phyloP scores from a whole-genome alignment of 2,329 filamentous ascomycete genomes.

The Huntiella abstrusa region DNA sequence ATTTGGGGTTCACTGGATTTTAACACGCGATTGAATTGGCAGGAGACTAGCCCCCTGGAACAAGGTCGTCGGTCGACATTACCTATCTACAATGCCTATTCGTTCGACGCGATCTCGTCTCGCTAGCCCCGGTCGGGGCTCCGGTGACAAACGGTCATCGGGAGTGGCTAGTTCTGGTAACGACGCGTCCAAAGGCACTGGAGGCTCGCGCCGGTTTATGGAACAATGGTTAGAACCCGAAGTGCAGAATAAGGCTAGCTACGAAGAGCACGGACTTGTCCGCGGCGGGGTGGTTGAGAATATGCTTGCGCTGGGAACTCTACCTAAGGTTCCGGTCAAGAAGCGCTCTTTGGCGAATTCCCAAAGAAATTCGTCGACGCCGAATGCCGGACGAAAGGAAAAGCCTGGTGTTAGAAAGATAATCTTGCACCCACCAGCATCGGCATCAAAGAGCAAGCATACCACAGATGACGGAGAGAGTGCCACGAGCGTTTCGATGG shows the following conservation, averaged over 20 bases:
- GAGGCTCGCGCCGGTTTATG: conserved; percentile 30
- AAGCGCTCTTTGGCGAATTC: conserved; percentile 3
- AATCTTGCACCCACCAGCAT: conserved; percentile 24
- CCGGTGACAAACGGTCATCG: no score
- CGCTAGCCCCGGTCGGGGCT: conserved; percentile 4
- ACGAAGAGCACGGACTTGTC: conserved; percentile 57
- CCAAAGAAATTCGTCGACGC: conserved; percentile 17
- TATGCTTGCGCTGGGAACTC: conserved; percentile 64
- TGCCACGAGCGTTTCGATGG: not conserved
- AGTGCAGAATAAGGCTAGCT: conserved; percentile 47
- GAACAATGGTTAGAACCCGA: conserved; percentile 39
- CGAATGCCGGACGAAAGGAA: conserved; percentile 13
- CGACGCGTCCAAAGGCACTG: conserved; percentile 11
- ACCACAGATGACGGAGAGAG: conserved; percentile 12
- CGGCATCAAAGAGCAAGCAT: conserved; percentile 15
- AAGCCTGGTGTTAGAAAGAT: conserved; percentile 22
- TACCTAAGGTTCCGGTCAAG: conserved; percentile 34
- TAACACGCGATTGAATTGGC: no score
- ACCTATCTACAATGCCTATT: conserved; percentile 3
- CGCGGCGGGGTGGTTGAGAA: conserved; percentile 60
- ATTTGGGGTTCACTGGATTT: no score
- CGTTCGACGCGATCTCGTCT: conserved; percentile 9
- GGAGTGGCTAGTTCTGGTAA: conserved; percentile 2
- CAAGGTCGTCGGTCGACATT: no score
- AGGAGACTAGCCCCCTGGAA: not conserved